Evolutionary conservation across 2,329 filamentous ascomycete genomes (phyloP), one percentile per base, ranked within the genome.

Genomic region (Metarhizium sp.): DNA sequence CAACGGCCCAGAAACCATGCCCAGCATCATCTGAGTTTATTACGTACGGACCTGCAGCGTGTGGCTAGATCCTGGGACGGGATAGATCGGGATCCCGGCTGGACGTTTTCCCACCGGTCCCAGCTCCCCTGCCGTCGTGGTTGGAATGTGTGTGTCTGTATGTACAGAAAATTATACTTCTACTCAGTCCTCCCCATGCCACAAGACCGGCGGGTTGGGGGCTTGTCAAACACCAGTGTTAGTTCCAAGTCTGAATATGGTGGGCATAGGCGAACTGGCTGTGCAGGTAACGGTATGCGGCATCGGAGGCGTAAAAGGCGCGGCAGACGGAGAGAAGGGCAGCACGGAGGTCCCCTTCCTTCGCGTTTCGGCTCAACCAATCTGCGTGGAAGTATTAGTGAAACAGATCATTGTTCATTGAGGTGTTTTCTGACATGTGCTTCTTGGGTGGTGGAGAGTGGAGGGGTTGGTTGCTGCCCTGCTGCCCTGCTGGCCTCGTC

Each of bases 381-480:
- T 53, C 42, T 45, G 32, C 51, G 51, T 36, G 20, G 18, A 32
- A 48, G 43, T 16, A 34, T 34, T 34, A 52, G 40, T 52, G 36
- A 51, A 46, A 32, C 49, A 46, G 43, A 36, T 16, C 36, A 46
- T 45, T 43, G 30, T 51, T 46, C 49, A 42, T 49, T 60, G 60
- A 56, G 61, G 51, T 60, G 54, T 60, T 62, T 60, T 59, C 57
- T 62, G 61, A 60, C 63, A 62, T 63, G 59, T 61, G 60, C 60
- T 59, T 58, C 38, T 25, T 13, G 25, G 13, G 6, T 42, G 52
- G 52, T 51, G 49, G 49, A 51, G 49, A 48, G 45, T 30, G 45
- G 45, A 48, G 45, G 20, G 45, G 45, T n/a, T 48, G 3, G 6
- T 30, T 48, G 20, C 20, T 48, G 45, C 6, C 16, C 45, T 48